These are phyloP conservation scores for Rhizophagus clarus DNA, from an alignment of 192 early-diverging fungal species.

Conservation along the genomic window DNA sequence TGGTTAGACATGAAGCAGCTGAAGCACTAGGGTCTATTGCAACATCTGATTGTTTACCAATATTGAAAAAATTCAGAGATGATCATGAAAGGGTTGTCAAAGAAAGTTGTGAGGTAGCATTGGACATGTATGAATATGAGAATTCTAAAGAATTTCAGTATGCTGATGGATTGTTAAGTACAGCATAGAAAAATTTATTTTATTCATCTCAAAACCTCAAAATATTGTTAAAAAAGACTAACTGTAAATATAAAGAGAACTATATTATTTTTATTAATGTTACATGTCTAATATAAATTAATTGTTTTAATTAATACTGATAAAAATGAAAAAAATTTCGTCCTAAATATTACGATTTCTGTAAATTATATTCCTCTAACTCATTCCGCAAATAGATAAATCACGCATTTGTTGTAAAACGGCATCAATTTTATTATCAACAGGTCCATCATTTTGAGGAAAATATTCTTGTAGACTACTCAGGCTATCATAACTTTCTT, in stretches of 20 bases:
- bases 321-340: too few relatives aligned
- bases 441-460: slow-evolving; percentile 52
- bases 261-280: too few relatives aligned
- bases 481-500: slow-evolving; percentile 76
- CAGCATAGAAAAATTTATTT: background rate
- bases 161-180: background rate
- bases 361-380: slow-evolving; percentile 30
- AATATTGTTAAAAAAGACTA: too few relatives aligned
- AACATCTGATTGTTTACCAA: slow-evolving; percentile 77
- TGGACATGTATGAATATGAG: slow-evolving; percentile 97
- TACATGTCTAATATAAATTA: too few relatives aligned
- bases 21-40: slow-evolving; percentile 97
- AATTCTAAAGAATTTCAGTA: slow-evolving; percentile 79
- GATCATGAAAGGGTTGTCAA: slow-evolving; percentile 85
- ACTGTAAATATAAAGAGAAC: too few relatives aligned
- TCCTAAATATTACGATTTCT: too few relatives aligned
- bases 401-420: slow-evolving; percentile 90
- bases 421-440: slow-evolving; percentile 75
- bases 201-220: background rate
- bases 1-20: slow-evolving; percentile 97
- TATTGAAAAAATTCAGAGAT: slow-evolving; percentile 69
- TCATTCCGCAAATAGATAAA: slow-evolving; percentile 84
- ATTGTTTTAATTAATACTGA: too few relatives aligned
- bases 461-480: slow-evolving; percentile 64
- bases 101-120: slow-evolving; percentile 89